A percentile compares a stretch with the other conserved stretches of the same genome.
Evolutionary conservation across 306 rosid genomes (phyloP).

Genomic region (Vigna trinervia): DNA sequence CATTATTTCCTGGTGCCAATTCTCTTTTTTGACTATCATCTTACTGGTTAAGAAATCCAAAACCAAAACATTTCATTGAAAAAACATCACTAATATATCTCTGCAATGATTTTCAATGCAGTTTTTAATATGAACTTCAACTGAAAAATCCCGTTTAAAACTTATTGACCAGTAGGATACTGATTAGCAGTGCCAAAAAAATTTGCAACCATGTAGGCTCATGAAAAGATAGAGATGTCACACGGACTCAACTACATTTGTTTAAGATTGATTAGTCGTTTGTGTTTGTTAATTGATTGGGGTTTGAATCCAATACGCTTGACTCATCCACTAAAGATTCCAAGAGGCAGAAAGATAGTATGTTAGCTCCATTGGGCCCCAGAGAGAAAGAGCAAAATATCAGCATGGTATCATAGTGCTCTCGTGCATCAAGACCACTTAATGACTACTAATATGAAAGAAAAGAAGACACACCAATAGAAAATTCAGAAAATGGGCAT

Average conservation of each 20-base stretch:
- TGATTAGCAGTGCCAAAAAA: constrained; percentile 20
- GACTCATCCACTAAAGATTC: constrained; percentile 78
- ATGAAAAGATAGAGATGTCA: constrained; percentile 43
- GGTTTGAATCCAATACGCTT: constrained; percentile 61
- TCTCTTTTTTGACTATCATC: too few species aligned
- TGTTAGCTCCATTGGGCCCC: constrained; percentile 61
- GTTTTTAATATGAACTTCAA: too few species aligned
- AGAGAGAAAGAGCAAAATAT: constrained; percentile 36
- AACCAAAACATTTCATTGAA: too few species aligned
- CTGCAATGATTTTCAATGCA: too few species aligned
- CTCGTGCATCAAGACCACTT: constrained; percentile 37
- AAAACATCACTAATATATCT: too few species aligned
- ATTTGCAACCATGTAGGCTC: constrained; percentile 47
- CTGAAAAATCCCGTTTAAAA: too few species aligned
- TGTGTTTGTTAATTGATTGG: constrained; percentile 56
- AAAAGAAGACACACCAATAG: neutral
- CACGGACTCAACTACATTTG: constrained; percentile 34
- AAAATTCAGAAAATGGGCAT: neutral
- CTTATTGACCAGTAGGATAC: too few species aligned
- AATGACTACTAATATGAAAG: constrained; percentile 1
- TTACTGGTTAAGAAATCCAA: too few species aligned
- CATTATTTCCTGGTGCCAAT: constrained; percentile 41
- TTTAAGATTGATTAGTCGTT: constrained; percentile 38
- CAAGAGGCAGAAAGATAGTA: constrained; percentile 49
- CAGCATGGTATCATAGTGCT: constrained; percentile 53